Base-by-base conservation (phyloP, 2,329 filamentous ascomycete species). In the Celoporthe dispersa region DNA sequence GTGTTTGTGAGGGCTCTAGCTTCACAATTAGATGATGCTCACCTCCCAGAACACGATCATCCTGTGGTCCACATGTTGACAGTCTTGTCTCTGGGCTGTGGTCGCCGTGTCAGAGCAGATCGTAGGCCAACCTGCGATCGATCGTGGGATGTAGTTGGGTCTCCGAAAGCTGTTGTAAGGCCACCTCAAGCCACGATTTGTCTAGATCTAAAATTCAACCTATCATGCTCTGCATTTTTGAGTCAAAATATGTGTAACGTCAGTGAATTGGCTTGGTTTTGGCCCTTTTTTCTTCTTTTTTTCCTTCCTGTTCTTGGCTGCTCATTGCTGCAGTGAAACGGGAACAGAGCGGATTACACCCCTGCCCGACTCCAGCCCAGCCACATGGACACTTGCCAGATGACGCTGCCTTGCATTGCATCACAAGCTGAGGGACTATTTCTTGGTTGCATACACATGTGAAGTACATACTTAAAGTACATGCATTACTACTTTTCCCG, bases 281-380 rank as follows among this genome's bases (percentile, higher is more conserved):
- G 16, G n/a, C n/a, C n/a, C n/a, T n/a, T n/a, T n/a, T n/a, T n/a
- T n/a, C n/a, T n/a, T n/a, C n/a, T n/a, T n/a, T n/a, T n/a, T n/a
- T n/a, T n/a, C n/a, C n/a, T n/a, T n/a, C n/a, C n/a, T n/a, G n/a
- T n/a, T 14, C 37, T 48, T 48, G n/a, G 44, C 44, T 48, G 44
- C 19, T n/a, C 19, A 22, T 4, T 48, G 44, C 33, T 60, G 33
- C 57, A n/a, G 16, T 35, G 33, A 33, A 22, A 33, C 31, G 7
- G 57, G 57, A 60, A 60, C 57, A 60, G 57, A 7, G 37, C 37
- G 57, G 57, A n/a, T 37, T 37, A 3, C 19, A 60, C 28, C 57
- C 57, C 57, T 60, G 57, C 33, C 57, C 33, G 16, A n/a, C 57
- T 60, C 31, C 57, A 64, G 62, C 39, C 62, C 62, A 64, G 62